A percentile compares a stretch with the other conserved stretches of the same genome.
Evolutionary conservation across 2,329 filamentous ascomycete genomes (phyloP).

Genomic region (Aspergillus pseudotamarii): DNA sequence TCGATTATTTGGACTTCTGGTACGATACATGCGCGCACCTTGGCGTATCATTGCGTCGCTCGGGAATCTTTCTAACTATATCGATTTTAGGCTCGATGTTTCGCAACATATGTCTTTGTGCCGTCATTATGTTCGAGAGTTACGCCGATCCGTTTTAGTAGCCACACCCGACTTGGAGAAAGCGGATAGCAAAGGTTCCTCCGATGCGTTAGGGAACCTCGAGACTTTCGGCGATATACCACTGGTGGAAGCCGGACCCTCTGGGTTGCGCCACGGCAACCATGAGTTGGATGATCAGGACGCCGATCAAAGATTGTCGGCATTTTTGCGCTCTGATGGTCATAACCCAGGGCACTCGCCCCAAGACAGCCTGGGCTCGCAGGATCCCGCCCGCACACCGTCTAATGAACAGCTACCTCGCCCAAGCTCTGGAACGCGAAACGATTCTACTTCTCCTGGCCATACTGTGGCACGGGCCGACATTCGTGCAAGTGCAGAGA

Average conservation of each 20-base stretch:
- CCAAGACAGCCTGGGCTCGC: constrained; percentile 56
- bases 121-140: constrained; percentile 93
- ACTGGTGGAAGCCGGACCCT: constrained; percentile 54
- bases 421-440: constrained; percentile 63
- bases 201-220: constrained; percentile 72
- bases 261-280: constrained; percentile 56
- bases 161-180: constrained; percentile 90
- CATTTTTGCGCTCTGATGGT: constrained; percentile 72
- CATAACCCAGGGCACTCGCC: constrained; percentile 54
- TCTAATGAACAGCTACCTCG: constrained; percentile 54
- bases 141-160: constrained; percentile 88
- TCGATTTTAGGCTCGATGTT: constrained; percentile 81
- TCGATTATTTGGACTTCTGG: constrained; percentile 99
- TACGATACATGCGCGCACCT: constrained; percentile 48
- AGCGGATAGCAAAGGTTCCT: constrained; percentile 79
- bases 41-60: background rate
- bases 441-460: constrained; percentile 79
- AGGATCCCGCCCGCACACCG: constrained; percentile 41
- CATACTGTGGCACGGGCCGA: constrained; percentile 87
- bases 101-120: constrained; percentile 97
- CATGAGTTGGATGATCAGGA: constrained; percentile 72
- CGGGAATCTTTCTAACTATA: constrained; percentile 13
- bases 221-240: constrained; percentile 68
- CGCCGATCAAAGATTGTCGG: constrained; percentile 87
- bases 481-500: constrained; percentile 90